Base-by-base conservation (phyloP, 768 basidiomycete species). In the Imleria badia region DNA sequence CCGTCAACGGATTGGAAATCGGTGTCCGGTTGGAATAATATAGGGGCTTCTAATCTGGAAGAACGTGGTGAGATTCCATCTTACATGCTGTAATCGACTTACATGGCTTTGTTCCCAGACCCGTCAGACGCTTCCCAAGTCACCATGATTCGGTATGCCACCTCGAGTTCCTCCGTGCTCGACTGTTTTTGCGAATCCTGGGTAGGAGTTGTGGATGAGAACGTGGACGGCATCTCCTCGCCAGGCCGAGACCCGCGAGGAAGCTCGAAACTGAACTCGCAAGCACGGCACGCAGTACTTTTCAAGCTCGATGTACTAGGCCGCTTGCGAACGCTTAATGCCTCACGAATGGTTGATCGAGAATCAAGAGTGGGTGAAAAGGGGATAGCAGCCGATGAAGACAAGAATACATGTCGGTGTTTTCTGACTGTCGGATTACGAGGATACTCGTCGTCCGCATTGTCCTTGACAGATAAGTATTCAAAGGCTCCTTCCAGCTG, bases 401-500 rank as follows among this genome's bases (percentile, higher is more conserved):
- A 75, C 54, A 80, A 73, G 61, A 86, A 84, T 20, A 80, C 72
- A 59, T 82, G 78, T 64, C 73, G 76, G 42, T 59, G 50, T 31
- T 55, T 65, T 35, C 35, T 68, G 66, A 58, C 58, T 58, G 48
- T 49, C 57, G 63, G 45, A 54, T 58, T 39, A 44, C 62, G 59
- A 58, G 19, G 58, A 56, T 42, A 56, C 23, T 65, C 65, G 26
- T 66, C 56, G 11, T 58, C 55, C 11, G 42, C 34, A 13, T 62
- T 62, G 55, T 54, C 50, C 14, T 59, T 59, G 33, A 69, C 56
- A 23, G 73, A 71, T 30, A 66, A 54, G 49, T 81, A 83, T 19
- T 74, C 70, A 62, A 89, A 85, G 11, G 75, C 66, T 7, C 87
- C 87, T 72, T 87, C 84, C 46, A 89, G 70, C 87, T 89, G 56